phyloP scores from a whole-genome alignment of 768 basidiomycete species.

The Amanita subjunquillea region DNA sequence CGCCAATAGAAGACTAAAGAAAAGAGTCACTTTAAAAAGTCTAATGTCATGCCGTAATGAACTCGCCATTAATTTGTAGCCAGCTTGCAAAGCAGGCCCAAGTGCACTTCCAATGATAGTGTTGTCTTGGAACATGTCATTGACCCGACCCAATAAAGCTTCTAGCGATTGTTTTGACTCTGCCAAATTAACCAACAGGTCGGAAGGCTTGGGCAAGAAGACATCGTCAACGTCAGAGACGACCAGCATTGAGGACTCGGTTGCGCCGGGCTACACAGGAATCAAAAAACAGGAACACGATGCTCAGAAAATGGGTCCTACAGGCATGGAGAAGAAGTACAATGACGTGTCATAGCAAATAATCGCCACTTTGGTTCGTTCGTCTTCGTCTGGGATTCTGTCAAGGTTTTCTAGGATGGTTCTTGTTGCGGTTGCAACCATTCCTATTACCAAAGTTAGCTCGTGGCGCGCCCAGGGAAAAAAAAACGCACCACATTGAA shows the following conservation, averaged over 20 bases:
- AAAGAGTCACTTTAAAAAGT: slow-evolving; percentile 1
- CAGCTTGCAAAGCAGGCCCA: slow-evolving; percentile 91
- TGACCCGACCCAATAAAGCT: slow-evolving; percentile 68
- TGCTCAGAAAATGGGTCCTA: slow-evolving; percentile 23
- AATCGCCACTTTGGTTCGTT: slow-evolving; percentile 85
- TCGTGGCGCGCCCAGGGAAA: neutral
- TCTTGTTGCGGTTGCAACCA: slow-evolving; percentile 97
- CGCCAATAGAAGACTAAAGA: slow-evolving; percentile 83
- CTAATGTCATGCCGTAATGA: neutral
- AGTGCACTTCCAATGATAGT: slow-evolving; percentile 87
- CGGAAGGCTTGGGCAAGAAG: slow-evolving; percentile 93
- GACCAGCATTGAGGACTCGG: slow-evolving; percentile 91
- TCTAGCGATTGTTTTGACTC: slow-evolving; percentile 80
- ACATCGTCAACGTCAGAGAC: slow-evolving; percentile 96
- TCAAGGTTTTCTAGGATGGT: slow-evolving; percentile 94
- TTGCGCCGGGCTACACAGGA: slow-evolving; percentile 42
- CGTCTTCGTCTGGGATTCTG: slow-evolving; percentile 90
- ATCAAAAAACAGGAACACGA: neutral
- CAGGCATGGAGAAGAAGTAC: slow-evolving; percentile 94
- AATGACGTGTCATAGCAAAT: slow-evolving; percentile 87
- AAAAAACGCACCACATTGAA: slow-evolving; percentile 63
- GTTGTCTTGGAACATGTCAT: slow-evolving; percentile 98
- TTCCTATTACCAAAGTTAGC: slow-evolving; percentile 38
- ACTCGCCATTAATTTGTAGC: slow-evolving; percentile 85
- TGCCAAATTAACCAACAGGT: slow-evolving; percentile 89